phyloP scores from a whole-genome alignment of 2,329 filamentous ascomycete species.

The Juglanconis oblonga region DNA sequence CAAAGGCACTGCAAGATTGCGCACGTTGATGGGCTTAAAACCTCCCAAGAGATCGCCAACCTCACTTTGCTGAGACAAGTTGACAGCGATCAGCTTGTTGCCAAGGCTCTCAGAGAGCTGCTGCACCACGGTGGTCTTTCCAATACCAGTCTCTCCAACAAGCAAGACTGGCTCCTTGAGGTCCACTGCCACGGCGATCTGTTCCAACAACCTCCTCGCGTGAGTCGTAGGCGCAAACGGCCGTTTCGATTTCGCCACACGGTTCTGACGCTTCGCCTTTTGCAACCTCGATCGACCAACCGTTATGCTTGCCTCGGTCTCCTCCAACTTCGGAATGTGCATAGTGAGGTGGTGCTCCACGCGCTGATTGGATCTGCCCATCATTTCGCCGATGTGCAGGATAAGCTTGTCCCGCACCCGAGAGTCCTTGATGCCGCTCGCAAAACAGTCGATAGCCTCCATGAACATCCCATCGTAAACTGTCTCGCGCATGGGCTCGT shows the following conservation, averaged over 20 bases:
- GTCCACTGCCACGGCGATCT: slow-evolving; percentile 78
- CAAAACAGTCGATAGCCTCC: slow-evolving; percentile 91
- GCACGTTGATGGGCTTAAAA: slow-evolving; percentile 91
- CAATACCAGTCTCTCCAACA: slow-evolving; percentile 98
- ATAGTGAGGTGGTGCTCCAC: slow-evolving; percentile 73
- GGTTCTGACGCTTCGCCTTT: slow-evolving; percentile 52
- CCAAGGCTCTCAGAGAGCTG: slow-evolving; percentile 82
- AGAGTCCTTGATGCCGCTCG: slow-evolving; percentile 70
- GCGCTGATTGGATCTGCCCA: slow-evolving; percentile 81
- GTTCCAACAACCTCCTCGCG: slow-evolving; percentile 80
- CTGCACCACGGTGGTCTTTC: slow-evolving; percentile 95
- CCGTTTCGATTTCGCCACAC: slow-evolving; percentile 50
- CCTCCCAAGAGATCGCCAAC: slow-evolving; percentile 93
- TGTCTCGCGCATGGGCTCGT: slow-evolving; percentile 70
- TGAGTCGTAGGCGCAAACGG: slow-evolving; percentile 88
- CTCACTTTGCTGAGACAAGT: slow-evolving; percentile 96
- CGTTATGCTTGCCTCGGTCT: slow-evolving; percentile 54
- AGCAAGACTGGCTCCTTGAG: slow-evolving; percentile 86
- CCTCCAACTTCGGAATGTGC: slow-evolving; percentile 68
- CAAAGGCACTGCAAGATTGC: slow-evolving; percentile 81
- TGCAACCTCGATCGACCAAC: slow-evolving; percentile 66
- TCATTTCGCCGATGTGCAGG: slow-evolving; percentile 74
- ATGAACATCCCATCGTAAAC: slow-evolving; percentile 83
- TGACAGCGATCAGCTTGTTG: slow-evolving; percentile 86
- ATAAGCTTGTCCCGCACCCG: slow-evolving; percentile 59